Evolutionary conservation across 2,329 filamentous ascomycete species (phyloP).

Genomic region (Neoascochyta sp.): DNA sequence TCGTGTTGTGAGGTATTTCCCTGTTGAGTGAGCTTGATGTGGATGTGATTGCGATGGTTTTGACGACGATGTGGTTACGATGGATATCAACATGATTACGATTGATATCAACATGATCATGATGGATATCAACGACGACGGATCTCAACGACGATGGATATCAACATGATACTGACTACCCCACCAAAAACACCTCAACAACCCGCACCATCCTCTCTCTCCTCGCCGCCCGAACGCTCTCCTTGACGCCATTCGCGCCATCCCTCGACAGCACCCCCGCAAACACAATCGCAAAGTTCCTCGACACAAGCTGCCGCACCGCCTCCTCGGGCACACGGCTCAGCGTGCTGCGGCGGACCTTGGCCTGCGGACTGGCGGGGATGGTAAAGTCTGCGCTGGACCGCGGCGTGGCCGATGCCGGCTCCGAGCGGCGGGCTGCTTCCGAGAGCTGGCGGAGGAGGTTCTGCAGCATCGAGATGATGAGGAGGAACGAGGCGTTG

Average conservation of each 20-base stretch:
- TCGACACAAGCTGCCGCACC: conserved; percentile 59
- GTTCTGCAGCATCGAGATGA: conserved; percentile 70
- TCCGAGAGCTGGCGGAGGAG: conserved; percentile 53
- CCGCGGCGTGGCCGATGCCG: conserved; percentile 19
- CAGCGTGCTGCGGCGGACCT: conserved; percentile 36
- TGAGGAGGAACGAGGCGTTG: conserved; percentile 84
- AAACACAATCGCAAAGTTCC: conserved; percentile 62
- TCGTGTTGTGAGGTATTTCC: no score
- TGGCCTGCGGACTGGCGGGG: conserved; percentile 34
- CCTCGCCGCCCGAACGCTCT: conserved; percentile 57
- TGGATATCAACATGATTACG: no score
- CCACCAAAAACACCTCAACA: conserved; percentile 68
- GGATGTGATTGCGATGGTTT: no score
- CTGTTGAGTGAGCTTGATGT: no score
- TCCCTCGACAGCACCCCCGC: conserved; percentile 59
- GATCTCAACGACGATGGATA: no score
- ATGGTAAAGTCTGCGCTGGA: conserved; percentile 28
- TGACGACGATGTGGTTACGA: no score
- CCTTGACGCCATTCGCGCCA: conserved; percentile 38
- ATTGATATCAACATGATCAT: no score
- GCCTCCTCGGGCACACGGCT: conserved; percentile 49
- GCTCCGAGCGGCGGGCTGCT: conserved; percentile 19
- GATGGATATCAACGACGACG: no score
- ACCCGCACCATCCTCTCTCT: conserved; percentile 64
- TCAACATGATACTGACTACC: no score